Evolutionary conservation across 371 early-diverging fungal species (phyloP), one percentile per base, ranked within the genome.

Genomic region (Nematocida sp.): DNA sequence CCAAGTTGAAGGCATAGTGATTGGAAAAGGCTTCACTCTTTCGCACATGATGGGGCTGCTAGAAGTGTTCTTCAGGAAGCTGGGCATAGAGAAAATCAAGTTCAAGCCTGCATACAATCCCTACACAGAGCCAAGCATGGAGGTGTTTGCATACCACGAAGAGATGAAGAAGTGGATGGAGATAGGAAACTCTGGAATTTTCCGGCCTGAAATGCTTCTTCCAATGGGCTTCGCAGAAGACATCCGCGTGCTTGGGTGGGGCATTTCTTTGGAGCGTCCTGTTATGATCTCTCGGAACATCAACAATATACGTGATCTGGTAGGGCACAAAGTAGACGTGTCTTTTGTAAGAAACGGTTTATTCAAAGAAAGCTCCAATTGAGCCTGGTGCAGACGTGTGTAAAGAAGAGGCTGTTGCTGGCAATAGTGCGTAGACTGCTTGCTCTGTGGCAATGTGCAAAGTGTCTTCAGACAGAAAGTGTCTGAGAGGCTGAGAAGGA

Each of bases 101-200:
- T 99, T 96, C 89, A 99, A 99, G 88, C 99, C 99, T 43, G 93
- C 99, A 13, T 99, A 91, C 86, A 99, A 99, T 85, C 99, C 99
- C 60, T 99, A 99, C 86, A 99, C 99, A 40, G 99, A 99, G 84
- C 99, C 99, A 48, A 89, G 90, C 75, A 90, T 99, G 94, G 99
- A 99, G 81, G 93, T 99, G 79, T 99, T 99, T 86, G 91, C 95
- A 45, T 99, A 91, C 86, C 98, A 97, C 82, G 89, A 87, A 53
- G 87, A 91, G 34, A 86, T 96, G 77, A 86, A 89, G 70, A 88
- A 88, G 83, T 96, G 95, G 95, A 92, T 99, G 57, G 99, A 99
- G 85, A 89, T 97, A 55, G 99, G 98, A 63, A 99, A 99, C 88
- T 91, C 91, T 21, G 99, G 99, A 75, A 91, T 97, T 89, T 99